These are phyloP conservation scores for Xylona heveae DNA, from an alignment of 495 filamentous ascomycete species.

Conservation along the genomic window DNA sequence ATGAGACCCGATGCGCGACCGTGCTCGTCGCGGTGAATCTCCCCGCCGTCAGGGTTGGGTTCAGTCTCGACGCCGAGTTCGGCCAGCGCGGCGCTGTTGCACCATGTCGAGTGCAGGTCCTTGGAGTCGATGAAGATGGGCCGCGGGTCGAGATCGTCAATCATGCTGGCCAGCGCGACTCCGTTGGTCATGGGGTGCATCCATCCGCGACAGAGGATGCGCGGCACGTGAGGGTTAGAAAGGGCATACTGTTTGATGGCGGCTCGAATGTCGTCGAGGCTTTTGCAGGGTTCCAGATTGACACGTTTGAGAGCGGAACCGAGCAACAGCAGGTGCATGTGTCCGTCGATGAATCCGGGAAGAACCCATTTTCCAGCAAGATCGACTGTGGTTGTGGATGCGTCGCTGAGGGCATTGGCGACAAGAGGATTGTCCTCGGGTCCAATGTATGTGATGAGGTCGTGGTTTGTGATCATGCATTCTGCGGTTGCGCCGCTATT, in stretches of 20 bases:
- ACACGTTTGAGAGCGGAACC: constrained; percentile 36
- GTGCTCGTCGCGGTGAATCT: constrained; percentile 28
- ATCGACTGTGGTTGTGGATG: constrained; percentile 18
- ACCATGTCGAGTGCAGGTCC: constrained; percentile 42
- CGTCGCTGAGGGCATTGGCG: constrained; percentile 11
- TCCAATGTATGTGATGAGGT: constrained; percentile 23
- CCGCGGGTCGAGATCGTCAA: constrained; percentile 29
- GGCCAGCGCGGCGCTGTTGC: constrained; percentile 28
- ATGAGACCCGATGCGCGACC: constrained; percentile 33
- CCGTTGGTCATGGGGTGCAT: constrained; percentile 35
- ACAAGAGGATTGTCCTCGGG: constrained; percentile 14
- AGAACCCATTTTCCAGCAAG: constrained; percentile 27
- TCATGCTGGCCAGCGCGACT: constrained; percentile 26
- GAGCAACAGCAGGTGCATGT: constrained; percentile 39
- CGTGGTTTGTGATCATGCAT: constrained; percentile 18
- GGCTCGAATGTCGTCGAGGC: constrained; percentile 28
- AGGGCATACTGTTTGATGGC: constrained; percentile 27
- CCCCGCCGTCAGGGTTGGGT: constrained; percentile 31
- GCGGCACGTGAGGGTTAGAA: constrained; percentile 23
- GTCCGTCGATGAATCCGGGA: constrained; percentile 43
- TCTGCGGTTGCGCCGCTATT: constrained; percentile 17
- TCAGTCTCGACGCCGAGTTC: constrained; percentile 27
- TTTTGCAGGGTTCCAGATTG: constrained; percentile 28
- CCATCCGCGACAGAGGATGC: constrained; percentile 36
- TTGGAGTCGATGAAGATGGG: constrained; percentile 40